These are phyloP conservation scores for Lathyrus tuberosus DNA, from an alignment of 306 rosid genomes.

Conservation along the genomic window DNA sequence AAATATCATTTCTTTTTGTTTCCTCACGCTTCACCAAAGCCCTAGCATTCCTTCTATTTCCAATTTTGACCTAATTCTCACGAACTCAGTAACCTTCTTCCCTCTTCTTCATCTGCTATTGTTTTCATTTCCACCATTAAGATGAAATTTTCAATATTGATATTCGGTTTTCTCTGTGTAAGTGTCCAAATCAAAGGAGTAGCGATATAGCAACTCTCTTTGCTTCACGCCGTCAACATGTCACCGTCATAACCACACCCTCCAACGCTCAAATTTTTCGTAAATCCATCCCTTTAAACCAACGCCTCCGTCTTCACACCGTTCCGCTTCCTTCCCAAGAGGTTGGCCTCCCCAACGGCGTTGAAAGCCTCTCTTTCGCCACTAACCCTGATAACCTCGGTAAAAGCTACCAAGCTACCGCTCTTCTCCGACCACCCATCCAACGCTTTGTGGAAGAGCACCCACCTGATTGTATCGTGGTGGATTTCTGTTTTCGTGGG, in stretches of 20 bases:
- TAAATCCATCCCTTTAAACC: conserved; percentile 3
- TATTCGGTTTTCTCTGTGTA: no score
- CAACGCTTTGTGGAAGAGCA: neutral
- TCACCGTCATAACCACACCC: conserved; percentile 40
- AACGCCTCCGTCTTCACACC: conserved; percentile 2
- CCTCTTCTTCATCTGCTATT: no score
- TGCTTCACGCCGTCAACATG: conserved; percentile 29
- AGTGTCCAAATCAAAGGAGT: no score
- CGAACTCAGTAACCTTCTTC: no score
- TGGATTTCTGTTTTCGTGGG: conserved; percentile 37
- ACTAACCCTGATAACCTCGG: neutral
- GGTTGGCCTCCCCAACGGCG: conserved; percentile 12
- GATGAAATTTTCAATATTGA: no score
- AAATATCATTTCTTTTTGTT: no score
- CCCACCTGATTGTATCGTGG: conserved; percentile 40
- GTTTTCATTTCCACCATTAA: no score
- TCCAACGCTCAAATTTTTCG: conserved; percentile 13
- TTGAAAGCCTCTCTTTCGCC: neutral
- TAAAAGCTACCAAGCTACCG: conserved; percentile 4
- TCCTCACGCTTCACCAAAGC: no score
- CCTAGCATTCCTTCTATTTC: no score
- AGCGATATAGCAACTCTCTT: conserved; percentile 38
- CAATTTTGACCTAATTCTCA: no score
- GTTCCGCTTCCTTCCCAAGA: conserved; percentile 12
- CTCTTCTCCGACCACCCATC: conserved; percentile 9